Evolutionary conservation across 1,284 basidiomycete genomes (phyloP), one percentile per base, ranked within the genome.

Genomic region (Ustilago tritici): DNA sequence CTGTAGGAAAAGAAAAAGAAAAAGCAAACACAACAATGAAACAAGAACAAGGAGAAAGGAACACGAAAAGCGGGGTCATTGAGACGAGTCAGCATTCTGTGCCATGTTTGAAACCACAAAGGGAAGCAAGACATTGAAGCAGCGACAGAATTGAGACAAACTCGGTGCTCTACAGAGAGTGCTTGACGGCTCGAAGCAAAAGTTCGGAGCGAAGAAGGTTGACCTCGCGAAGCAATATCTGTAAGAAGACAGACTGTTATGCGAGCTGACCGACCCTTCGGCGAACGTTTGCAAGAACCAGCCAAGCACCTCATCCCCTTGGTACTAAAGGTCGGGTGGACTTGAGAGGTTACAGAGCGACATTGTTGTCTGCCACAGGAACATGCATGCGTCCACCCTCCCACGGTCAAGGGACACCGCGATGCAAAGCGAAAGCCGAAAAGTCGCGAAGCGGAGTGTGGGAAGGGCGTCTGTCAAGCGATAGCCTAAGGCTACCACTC

Each of bases 41-140:
- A 58, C 9, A 34, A 57, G 32, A 41, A 35, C 31, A 19, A 55
- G 23, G 35, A 38, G 36, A 50, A 49, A 55, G 15, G 28, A 8
- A 35, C 58, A 38, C 61, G 47, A 71, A 56, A 49, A 50, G 61
- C 41, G 72, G 76, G 82, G 73, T 84, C 83, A 84, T 84, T 81
- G 83, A 83, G 83, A 82, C 83, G 83, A 83, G 82, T 80, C 81
- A 82, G 81, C 62, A 69, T 71, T 65, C 70, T 78, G 71, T 71
- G 75, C 70, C 63, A 70, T 72, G 70, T 61, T 47, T 69, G 63
- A 64, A 63, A 68, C 69, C 63, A 23, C 70, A 40, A 49, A 70
- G 66, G 70, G 61, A 58, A 77, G 60, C 65, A 69, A 50, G 61
- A 70, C 75, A 73, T 61, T 67, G 65, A 35, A 60, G 54, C 54